Percentiles rank a stretch among this genome's conserved stretches.
These are phyloP conservation scores for Aureobasidium melanogenum DNA, from an alignment of 2,329 filamentous ascomycete genomes.

Conservation along the genomic window DNA sequence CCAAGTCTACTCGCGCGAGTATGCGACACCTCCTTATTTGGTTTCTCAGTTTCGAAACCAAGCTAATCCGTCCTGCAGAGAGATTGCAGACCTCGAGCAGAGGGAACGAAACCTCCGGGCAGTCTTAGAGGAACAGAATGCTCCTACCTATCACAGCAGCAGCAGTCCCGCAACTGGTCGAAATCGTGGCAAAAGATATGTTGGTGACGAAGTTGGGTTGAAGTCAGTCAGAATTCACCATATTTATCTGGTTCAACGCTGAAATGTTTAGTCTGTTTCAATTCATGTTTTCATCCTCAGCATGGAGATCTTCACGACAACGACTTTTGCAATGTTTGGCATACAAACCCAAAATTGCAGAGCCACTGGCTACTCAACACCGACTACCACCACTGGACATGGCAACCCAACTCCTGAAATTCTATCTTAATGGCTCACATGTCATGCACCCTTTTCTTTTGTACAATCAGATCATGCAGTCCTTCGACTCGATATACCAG, in stretches of 20 bases:
- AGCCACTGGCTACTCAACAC: slow-evolving; percentile 6
- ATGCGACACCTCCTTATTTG: too few relatives aligned
- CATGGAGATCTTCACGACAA: neutral
- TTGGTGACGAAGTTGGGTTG: slow-evolving; percentile 11
- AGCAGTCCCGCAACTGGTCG: neutral
- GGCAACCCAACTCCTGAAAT: slow-evolving; percentile 9
- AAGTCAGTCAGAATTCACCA: neutral
- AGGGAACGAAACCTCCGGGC: neutral
- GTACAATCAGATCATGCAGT: neutral
- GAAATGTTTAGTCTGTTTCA: neutral
- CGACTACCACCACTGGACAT: neutral
- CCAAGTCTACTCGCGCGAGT: slow-evolving; percentile 15
- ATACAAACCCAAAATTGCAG: neutral
- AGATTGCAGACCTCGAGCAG: neutral
- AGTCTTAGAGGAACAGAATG: neutral
- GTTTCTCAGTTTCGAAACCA: too few relatives aligned
- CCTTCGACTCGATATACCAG: neutral
- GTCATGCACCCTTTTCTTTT: neutral
- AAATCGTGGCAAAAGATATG: slow-evolving; percentile 4
- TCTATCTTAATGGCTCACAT: slow-evolving; percentile 8
- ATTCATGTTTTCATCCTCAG: slow-evolving; percentile 11
- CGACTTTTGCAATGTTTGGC: slow-evolving; percentile 1
- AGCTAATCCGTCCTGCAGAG: neutral
- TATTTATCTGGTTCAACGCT: neutral
- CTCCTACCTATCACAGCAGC: neutral